Base-by-base conservation (phyloP, 2,329 filamentous ascomycete genomes). In the Nigrospora oryzae region DNA sequence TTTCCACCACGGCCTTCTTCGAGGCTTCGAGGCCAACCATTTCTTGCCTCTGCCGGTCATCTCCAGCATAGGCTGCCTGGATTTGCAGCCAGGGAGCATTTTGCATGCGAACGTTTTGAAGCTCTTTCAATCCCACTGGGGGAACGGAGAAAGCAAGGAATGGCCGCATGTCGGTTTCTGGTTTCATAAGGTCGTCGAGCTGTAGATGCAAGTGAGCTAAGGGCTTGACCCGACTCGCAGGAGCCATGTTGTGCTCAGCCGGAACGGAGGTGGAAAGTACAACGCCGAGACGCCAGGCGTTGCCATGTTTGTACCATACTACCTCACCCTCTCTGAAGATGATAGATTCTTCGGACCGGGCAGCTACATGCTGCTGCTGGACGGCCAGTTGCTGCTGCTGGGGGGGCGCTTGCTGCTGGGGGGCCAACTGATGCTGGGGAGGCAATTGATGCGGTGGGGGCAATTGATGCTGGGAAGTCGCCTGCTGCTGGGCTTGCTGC, bases 91-190 rank as follows among this genome's bases (percentile, higher is more conserved):
- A 76, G 11, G 63, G 56, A 12, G 74, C 56, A 4, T 67, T 59
- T 12, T 69, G 64, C 50, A 71, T 69, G 1, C 58, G 49, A 39
- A 64, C 63, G 15, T 64, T 62, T 45, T 62, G 63, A 6, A 73
- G 53, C 4, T 68, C 63, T 1, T 63, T 56, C 10, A 36, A 33
- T 10, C 49, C 50, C 2, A 74, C 64, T 2, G 61, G 59, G 0
- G 73, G 73, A 1, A 76, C 71, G 11, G 68, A 74, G 46, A 74
- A 76, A 11, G 73, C 71, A 35, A 74, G 63, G 49, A 74, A 76
- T 1, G 73, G 73, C 3, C 73, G 66, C 51, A 75, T 63, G 15
- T 73, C 68, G 5, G 51, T 54, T 38, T 67, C 63, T 0, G 54
- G 40, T 47, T 71, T 73, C 32, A 55, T 50, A 5, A 71, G 62